phyloP scores from a whole-genome alignment of 345 rosid genomes.

The Erysimum cheiranthoides region DNA sequence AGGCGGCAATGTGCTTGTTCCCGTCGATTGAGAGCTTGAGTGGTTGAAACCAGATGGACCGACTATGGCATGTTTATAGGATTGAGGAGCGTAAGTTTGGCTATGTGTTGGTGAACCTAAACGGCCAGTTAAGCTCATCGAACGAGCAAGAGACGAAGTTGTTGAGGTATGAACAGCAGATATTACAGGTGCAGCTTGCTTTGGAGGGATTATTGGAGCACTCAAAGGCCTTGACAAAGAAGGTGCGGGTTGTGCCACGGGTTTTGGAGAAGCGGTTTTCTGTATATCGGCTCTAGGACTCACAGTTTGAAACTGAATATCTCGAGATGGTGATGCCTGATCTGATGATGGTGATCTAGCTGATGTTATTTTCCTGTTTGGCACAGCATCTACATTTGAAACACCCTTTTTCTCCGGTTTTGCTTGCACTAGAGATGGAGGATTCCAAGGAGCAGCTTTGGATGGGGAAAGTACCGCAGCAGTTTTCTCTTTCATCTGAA shows the following conservation, averaged over 20 bases:
- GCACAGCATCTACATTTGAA: constrained; percentile 46
- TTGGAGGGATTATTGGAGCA: constrained; percentile 71
- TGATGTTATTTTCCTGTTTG: constrained; percentile 48
- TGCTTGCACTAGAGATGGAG: constrained; percentile 42
- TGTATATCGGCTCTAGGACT: constrained; percentile 54
- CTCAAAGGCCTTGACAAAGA: constrained; percentile 79
- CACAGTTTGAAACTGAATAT: constrained; percentile 47
- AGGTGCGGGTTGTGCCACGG: constrained; percentile 51
- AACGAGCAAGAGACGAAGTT: constrained; percentile 60
- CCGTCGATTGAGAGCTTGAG: constrained; percentile 53
- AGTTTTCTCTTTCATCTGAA: constrained; percentile 60
- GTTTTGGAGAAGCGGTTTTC: constrained; percentile 52
- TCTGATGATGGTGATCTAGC: constrained; percentile 54
- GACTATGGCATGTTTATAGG: constrained; percentile 80
- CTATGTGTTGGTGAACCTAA: constrained; percentile 59
- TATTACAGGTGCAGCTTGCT: constrained; percentile 56
- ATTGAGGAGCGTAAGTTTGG: constrained; percentile 67
- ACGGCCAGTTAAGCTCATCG: constrained; percentile 79
- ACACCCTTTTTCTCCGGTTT: constrained; percentile 56
- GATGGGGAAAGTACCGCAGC: constrained; percentile 55
- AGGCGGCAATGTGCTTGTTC: constrained; percentile 52
- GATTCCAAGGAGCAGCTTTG: constrained; percentile 53
- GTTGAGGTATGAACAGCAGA: constrained; percentile 64
- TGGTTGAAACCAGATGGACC: constrained; percentile 49
- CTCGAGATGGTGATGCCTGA: constrained; percentile 47